Conservation (phyloP, 441 rosid species). For the Omphalea diandra region DNA sequence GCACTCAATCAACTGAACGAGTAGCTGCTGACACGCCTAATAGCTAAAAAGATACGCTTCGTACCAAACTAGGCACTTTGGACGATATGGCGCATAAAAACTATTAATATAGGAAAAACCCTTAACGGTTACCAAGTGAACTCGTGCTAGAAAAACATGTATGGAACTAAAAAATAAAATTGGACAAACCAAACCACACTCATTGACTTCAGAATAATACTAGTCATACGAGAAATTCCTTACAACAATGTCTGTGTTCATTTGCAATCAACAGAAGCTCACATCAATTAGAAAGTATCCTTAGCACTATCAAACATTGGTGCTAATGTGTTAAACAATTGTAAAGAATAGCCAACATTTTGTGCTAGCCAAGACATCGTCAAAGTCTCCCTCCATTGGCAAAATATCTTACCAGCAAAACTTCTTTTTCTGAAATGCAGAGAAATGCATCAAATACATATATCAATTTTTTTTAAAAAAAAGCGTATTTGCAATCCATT, state of each 20-base stretch:
- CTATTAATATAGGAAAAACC: background rate
- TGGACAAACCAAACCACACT: slow-evolving; percentile 2
- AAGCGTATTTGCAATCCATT: background rate
- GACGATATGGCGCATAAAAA: background rate
- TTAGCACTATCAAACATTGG: slow-evolving; percentile 3
- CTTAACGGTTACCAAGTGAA: background rate
- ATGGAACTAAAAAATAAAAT: background rate
- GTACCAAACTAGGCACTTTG: background rate
- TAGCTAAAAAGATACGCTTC: too few relatives aligned
- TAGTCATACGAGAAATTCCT: background rate
- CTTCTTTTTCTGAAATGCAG: slow-evolving; percentile 52
- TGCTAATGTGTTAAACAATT: slow-evolving; percentile 8
- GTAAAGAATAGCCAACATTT: background rate
- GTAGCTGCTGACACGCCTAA: too few relatives aligned
- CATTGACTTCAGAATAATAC: background rate
- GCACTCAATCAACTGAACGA: too few relatives aligned
- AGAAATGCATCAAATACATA: slow-evolving; percentile 16
- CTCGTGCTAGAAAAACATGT: background rate
- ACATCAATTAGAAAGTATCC: slow-evolving; percentile 19
- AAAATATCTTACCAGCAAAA: slow-evolving; percentile 51
- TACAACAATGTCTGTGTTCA: background rate
- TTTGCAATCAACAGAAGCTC: slow-evolving; percentile 7
- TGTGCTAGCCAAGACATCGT: slow-evolving; percentile 1
- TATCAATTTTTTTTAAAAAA: background rate
- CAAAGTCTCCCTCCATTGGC: slow-evolving; percentile 16